phyloP scores from a whole-genome alignment of 805 yeast species.

The Yamadazyma insecticola region DNA sequence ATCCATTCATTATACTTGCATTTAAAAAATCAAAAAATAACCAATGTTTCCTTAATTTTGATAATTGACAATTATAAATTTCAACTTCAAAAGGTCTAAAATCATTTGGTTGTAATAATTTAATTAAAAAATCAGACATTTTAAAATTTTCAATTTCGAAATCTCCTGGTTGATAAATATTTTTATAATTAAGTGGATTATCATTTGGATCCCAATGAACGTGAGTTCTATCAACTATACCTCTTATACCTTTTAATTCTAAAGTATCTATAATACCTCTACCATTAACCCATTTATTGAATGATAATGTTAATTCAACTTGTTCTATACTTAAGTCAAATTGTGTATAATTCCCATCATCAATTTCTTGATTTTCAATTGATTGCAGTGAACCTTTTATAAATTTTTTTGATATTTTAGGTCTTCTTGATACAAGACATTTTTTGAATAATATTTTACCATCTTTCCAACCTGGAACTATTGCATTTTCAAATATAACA shows the following conservation, averaged over 20 bases:
- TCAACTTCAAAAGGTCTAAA: constrained; percentile 85
- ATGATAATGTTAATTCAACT: constrained; percentile 72
- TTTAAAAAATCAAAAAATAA: constrained; percentile 80
- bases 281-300: constrained; percentile 86
- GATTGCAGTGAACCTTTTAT: constrained; percentile 64
- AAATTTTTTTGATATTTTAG: constrained; percentile 52
- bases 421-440: constrained; percentile 83
- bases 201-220: constrained; percentile 79
- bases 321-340: constrained; percentile 88
- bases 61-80: constrained; percentile 79
- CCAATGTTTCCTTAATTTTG: constrained; percentile 87
- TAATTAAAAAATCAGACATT: constrained; percentile 81
- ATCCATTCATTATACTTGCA: constrained; percentile 82
- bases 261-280: constrained; percentile 76
- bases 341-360: constrained; percentile 95
- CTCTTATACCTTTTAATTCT: constrained; percentile 80
- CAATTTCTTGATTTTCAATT: constrained; percentile 40
- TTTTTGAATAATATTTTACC: constrained; percentile 81
- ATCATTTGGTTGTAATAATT: constrained; percentile 73
- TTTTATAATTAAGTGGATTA: constrained; percentile 76
- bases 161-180: constrained; percentile 77
- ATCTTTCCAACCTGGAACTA: constrained; percentile 89
- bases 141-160: constrained; percentile 83
- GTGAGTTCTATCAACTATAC: constrained; percentile 87
- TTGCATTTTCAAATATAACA: constrained; percentile 88